Conservation (phyloP, 78 protist genomes). For the Dictyostelium capitatum region DNA sequence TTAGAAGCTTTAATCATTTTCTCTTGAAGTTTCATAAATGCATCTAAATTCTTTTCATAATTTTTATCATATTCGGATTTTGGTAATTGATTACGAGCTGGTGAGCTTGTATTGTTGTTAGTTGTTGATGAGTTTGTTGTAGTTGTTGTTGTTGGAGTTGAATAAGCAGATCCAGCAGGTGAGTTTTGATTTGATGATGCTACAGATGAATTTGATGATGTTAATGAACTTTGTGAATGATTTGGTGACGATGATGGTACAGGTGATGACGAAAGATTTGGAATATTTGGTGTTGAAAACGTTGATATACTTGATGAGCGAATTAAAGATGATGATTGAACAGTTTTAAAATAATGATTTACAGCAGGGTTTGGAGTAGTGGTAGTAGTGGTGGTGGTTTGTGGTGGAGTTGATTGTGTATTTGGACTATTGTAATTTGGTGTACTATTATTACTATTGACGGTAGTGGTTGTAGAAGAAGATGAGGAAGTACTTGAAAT, state of each 20-base stretch:
- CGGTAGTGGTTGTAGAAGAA: background rate
- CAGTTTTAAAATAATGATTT: conserved; percentile 40
- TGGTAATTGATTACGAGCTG: conserved; percentile 5
- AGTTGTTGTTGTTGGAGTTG: conserved; percentile 25
- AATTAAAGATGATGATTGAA: conserved; percentile 15
- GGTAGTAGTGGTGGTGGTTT: background rate
- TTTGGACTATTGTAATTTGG: background rate
- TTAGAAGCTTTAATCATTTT: conserved; percentile 73
- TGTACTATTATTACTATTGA: background rate
- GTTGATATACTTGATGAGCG: conserved; percentile 70
- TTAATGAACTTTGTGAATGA: background rate
- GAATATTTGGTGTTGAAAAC: conserved; percentile 42
- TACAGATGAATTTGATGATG: conserved; percentile 14
- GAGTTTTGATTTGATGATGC: conserved; percentile 6
- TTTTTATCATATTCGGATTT: conserved; percentile 17
- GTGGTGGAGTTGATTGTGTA: background rate
- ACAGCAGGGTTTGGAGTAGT: background rate
- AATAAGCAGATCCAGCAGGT: conserved; percentile 7
- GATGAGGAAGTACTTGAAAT: background rate
- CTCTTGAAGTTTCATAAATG: conserved; percentile 50
- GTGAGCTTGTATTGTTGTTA: background rate
- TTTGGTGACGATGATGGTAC: background rate
- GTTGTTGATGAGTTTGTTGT: conserved; percentile 1
- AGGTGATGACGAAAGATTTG: background rate
- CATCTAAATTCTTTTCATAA: conserved; percentile 17